A percentile compares a stretch with the other conserved stretches of the same genome.
Conservation (phyloP, 352 stramenopile species). For the Lagenidium sp. region DNA sequence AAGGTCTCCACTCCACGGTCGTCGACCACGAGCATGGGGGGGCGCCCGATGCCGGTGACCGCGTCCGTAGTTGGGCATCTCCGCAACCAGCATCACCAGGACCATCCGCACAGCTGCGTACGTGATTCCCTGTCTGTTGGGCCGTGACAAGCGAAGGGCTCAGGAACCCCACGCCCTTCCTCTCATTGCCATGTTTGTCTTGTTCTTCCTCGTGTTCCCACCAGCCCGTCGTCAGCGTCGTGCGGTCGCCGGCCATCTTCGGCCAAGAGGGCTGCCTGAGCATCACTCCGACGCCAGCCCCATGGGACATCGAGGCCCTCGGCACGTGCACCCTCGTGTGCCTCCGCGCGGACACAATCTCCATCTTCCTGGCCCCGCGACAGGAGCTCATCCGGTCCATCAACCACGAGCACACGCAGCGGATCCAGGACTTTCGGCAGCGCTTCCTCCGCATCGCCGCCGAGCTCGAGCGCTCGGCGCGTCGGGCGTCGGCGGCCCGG, state of each 20-base stretch:
- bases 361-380: slow-evolving; percentile 39
- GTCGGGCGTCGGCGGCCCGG: no score
- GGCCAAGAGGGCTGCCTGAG: slow-evolving; percentile 47
- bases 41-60: no score
- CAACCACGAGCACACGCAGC: slow-evolving; percentile 28
- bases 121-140: not conserved
- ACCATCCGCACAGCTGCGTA: not conserved
- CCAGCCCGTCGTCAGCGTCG: slow-evolving; percentile 47
- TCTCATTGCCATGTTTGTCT: not conserved
- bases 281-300: slow-evolving; percentile 23
- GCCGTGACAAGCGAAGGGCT: no score
- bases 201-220: no score
- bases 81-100: slow-evolving; percentile 5
- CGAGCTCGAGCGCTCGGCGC: no score
- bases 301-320: slow-evolving; percentile 54
- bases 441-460: no score
- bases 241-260: slow-evolving; percentile 58
- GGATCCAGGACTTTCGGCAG: slow-evolving; percentile 30
- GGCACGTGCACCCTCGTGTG: slow-evolving; percentile 51
- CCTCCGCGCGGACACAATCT: slow-evolving; percentile 44
- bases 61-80: no score
- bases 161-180: no score
- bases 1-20: slow-evolving; percentile 34
- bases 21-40: not conserved
- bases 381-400: slow-evolving; percentile 42